Evolutionary conservation across 148 eudicot species (phyloP), one percentile per base, ranked within the genome.

Genomic region (Tetragonia tetragonoides): DNA sequence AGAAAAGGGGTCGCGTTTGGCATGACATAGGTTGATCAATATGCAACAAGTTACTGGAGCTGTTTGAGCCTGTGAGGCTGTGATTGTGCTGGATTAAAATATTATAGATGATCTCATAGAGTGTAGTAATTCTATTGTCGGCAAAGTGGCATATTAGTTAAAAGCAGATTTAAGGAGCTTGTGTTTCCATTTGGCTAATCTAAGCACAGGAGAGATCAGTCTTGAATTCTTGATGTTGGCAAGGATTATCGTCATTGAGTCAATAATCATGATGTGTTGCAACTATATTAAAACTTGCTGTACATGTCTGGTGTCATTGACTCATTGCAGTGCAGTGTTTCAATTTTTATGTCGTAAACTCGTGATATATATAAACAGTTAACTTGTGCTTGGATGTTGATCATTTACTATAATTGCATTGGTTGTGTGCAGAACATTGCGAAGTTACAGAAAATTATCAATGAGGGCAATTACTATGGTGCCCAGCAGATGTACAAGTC

Each of bases 401-500:
- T 74, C 3, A 3, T 74, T 56, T 38, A 37, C 51, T 66, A 49
- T 21, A 54, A 14, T 40, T 47, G 37, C 21, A 16, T 75, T 81
- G 46, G 18, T 39, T 49, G 24, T 37, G 21, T 84, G 82, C 93
- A 93, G 98, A 88, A 78, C 75, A 86, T 93, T 68, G 89, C 84
- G 64, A 93, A 93, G 87, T 74, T 93, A 56, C 85, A 88, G 85
- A 88, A 86, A 76, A 84, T 86, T 69, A 85, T 90, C 3, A 83
- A 87, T 41, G 91, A 87, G 4, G 94, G 94, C 44, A 86, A 93
- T 70, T 88, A 71, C 78, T 93, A 93, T 83, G 99, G 97, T 70
- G 99, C 99, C 72, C 99, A 95, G 78, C 99, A 95, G 89, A 91
- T 93, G 97, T 95, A 93, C 84, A 95, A 95, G 80, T 90, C 99